Percentiles rank a stretch among this genome's conserved stretches.
These are phyloP conservation scores for Dimargaris xerosporica DNA, from an alignment of 192 early-diverging fungal genomes.

Conservation along the genomic window DNA sequence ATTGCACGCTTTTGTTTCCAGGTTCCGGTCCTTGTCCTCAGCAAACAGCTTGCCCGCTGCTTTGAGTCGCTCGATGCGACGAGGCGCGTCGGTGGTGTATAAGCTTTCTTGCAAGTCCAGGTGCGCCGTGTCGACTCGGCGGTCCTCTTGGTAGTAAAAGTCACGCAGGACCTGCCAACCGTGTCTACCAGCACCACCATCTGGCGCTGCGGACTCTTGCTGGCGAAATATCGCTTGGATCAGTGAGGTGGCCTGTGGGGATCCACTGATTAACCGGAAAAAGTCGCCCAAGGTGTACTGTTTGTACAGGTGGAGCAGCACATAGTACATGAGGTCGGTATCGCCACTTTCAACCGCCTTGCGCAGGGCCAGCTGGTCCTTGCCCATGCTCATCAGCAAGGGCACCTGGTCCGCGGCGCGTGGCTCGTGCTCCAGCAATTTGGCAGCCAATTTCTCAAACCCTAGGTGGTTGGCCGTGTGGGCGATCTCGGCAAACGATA, in stretches of 20 bases:
- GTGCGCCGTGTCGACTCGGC: constrained; percentile 43
- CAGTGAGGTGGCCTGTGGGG: constrained; percentile 67
- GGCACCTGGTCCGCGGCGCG: constrained; percentile 90
- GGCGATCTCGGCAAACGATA: constrained; percentile 87
- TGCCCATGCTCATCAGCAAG: constrained; percentile 80
- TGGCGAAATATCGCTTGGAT: constrained; percentile 47
- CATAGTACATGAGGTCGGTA: constrained; percentile 90
- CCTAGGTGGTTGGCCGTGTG: constrained; percentile 77
- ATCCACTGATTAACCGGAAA: constrained; percentile 67
- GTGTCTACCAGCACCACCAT: constrained; percentile 15
- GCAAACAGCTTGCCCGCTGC: constrained; percentile 52
- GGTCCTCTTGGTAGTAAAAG: constrained; percentile 97
- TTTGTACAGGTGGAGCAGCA: constrained; percentile 78
- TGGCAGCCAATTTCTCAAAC: constrained; percentile 55
- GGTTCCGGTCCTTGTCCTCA: constrained; percentile 47
- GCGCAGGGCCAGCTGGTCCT: constrained; percentile 71
- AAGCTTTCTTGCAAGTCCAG: constrained; percentile 22
- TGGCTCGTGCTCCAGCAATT: constrained; percentile 87
- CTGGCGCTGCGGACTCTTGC: constrained; percentile 28
- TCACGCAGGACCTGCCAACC: constrained; percentile 65
- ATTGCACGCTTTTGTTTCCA: constrained; percentile 53
- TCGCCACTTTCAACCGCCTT: constrained; percentile 93
- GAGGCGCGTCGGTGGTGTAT: constrained; percentile 28
- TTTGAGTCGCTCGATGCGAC: constrained; percentile 53
- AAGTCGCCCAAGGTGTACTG: constrained; percentile 74